Evolutionary conservation across 495 filamentous ascomycete genomes (phyloP).

Genomic region (Talaromyces thailandensis): DNA sequence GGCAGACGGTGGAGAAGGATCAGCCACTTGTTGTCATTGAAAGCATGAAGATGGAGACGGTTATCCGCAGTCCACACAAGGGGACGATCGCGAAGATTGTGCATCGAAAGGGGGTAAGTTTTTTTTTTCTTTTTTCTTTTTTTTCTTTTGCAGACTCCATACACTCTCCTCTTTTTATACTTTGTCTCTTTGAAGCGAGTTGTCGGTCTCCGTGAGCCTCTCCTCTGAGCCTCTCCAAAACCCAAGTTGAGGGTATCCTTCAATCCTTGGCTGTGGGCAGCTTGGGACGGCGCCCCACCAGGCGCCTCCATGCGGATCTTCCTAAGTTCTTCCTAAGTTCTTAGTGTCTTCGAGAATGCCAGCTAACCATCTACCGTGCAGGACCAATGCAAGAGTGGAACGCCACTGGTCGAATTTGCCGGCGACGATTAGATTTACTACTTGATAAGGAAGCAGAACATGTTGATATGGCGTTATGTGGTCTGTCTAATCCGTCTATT

Average conservation of each 20-base stretch:
- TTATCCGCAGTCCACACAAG: slow-evolving; percentile 80
- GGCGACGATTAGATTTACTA: slow-evolving; percentile 9
- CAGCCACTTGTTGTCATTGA: slow-evolving; percentile 91
- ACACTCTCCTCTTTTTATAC: neutral
- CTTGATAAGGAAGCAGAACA: neutral
- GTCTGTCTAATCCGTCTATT: neutral
- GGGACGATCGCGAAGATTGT: slow-evolving; percentile 75
- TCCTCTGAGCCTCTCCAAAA: too few relatives aligned
- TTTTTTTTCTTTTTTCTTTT: slow-evolving; percentile 5
- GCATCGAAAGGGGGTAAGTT: slow-evolving; percentile 77
- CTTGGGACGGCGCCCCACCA: neutral
- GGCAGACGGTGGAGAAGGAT: slow-evolving; percentile 74
- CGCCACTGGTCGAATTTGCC: slow-evolving; percentile 45
- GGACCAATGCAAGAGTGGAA: slow-evolving; percentile 53
- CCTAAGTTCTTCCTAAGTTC: slow-evolving; percentile 4
- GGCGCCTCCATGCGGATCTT: neutral
- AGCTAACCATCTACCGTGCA: slow-evolving; percentile 26
- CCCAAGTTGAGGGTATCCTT: too few relatives aligned
- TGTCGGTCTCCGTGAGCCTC: too few relatives aligned
- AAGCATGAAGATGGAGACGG: slow-evolving; percentile 99
- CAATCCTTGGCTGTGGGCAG: neutral
- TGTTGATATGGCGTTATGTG: neutral
- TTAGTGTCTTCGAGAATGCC: slow-evolving; percentile 6
- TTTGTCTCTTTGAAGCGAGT: neutral
- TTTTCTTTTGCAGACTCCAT: neutral